Conservation (phyloP, 768 basidiomycete genomes). For the Pulveroboletus frians region DNA sequence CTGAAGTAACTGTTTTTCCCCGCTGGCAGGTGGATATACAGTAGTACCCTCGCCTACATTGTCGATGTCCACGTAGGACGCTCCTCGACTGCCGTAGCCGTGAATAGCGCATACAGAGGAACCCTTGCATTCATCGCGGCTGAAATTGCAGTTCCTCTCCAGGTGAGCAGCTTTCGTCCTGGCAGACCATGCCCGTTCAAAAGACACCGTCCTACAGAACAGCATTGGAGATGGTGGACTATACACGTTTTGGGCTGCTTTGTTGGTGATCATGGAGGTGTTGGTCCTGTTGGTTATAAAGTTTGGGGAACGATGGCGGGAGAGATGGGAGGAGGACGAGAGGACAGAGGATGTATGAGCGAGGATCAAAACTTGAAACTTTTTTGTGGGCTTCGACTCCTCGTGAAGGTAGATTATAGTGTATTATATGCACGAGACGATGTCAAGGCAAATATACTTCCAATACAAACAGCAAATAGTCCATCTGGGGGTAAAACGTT, state of each 20-base stretch:
- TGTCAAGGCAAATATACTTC: neutral
- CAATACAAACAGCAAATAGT: neutral
- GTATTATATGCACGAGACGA: neutral
- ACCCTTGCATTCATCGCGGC: conserved; percentile 60
- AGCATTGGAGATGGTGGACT: conserved; percentile 28
- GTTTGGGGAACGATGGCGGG: conserved; percentile 60
- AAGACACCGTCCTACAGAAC: conserved; percentile 4
- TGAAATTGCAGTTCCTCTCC: conserved; percentile 76
- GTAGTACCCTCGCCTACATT: conserved; percentile 73
- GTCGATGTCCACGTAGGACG: conserved; percentile 83
- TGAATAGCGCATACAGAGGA: conserved; percentile 74
- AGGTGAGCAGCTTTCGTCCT: conserved; percentile 23
- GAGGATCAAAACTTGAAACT: neutral
- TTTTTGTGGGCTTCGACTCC: neutral
- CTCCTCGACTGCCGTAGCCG: conserved; percentile 70
- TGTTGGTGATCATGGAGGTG: conserved; percentile 48
- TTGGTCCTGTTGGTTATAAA: conserved; percentile 54
- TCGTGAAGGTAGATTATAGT: conserved; percentile 3
- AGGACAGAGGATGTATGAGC: neutral
- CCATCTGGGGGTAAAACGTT: neutral
- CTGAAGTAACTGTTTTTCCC: neutral
- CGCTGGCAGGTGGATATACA: conserved; percentile 46
- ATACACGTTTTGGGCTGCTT: conserved; percentile 40
- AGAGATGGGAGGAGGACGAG: conserved; percentile 44
- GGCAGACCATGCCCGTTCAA: neutral